Evolutionary conservation across 768 basidiomycete species (phyloP), one percentile per base, ranked within the genome.

Genomic region (Trametes villosa): DNA sequence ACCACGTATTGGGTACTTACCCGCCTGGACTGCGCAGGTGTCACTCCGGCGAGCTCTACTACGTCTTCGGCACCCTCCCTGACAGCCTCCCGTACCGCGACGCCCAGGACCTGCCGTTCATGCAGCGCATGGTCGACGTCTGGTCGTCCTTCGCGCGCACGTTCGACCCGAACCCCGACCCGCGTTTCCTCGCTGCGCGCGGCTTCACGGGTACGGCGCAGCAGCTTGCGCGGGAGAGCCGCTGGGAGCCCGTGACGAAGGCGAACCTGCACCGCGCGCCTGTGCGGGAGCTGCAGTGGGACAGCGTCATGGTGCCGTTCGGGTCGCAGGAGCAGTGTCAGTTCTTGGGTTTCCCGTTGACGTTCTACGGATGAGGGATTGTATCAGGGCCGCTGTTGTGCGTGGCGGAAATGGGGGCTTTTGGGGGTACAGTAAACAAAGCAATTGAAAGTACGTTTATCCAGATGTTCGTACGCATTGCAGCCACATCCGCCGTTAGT

Each of bases 81-180:
- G 64, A 66, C 18, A 67, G 67, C 9, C 64, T 65, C 1, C 79
- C 80, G 2, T 80, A 80, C 71, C 78, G 82, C 30, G 83, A 83
- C 68, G 69, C 69, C 26, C 69, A 75, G 44, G 82, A 83, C 67
- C 73, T 82, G 7, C 71, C 77, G 1, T 73, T 83, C 66, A 73
- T 75, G 51, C 81, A 82, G 63, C 68, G 79, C 40, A 72, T 70
- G 38, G 67, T 78, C 6, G 82, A 83, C 63, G 66, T 71, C 9
- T 84, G 82, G 83, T 71, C 77, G 0, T 67, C 78, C 8, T 83
- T 83, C 60, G 80, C 78, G 9, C 75, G 81, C 38, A 77, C 78
- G 4, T 78, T 76, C 64, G 68, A 83, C 58, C 82, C 83, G 8
- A 83, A 82, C 60, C 81, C 80, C 0, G 70, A 75, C 4, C 60